Percentiles rank a stretch among this genome's conserved stretches.
phyloP scores from a whole-genome alignment of 768 basidiomycete genomes.

The Postia placenta region DNA sequence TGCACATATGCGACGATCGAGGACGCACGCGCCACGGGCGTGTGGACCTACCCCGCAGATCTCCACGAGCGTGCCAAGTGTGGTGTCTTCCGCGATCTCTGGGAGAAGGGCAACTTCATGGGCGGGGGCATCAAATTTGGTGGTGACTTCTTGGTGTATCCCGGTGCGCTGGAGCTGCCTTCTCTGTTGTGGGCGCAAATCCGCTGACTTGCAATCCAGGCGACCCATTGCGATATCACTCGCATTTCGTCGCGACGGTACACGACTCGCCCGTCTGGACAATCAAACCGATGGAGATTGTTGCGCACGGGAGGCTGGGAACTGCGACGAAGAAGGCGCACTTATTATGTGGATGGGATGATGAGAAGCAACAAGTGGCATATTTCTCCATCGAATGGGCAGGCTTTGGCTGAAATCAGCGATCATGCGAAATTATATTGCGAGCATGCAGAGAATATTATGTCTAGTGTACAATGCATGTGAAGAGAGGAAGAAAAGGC shows the following conservation, averaged over 20 bases:
- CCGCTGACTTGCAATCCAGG: constrained; percentile 36
- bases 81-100: constrained; percentile 72
- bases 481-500: neutral
- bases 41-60: constrained; percentile 74
- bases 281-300: constrained; percentile 86
- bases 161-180: constrained; percentile 49
- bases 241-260: constrained; percentile 88
- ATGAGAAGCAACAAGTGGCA: constrained; percentile 54
- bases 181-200: neutral
- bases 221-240: constrained; percentile 93
- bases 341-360: constrained; percentile 85
- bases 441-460: neutral
- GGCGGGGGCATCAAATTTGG: constrained; percentile 92
- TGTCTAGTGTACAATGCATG: neutral
- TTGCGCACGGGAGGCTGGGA: constrained; percentile 91
- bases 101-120: constrained; percentile 82
- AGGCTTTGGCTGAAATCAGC: constrained; percentile 58
- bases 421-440: neutral
- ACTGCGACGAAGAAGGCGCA: constrained; percentile 98
- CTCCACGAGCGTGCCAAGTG: constrained; percentile 68
- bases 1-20: constrained; percentile 49
- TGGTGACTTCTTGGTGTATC: constrained; percentile 94
- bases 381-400: constrained; percentile 90
- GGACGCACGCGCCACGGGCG: constrained; percentile 55
- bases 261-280: constrained; percentile 51